Percentiles rank a stretch among this genome's conserved stretches.
Evolutionary conservation across 805 yeast species (phyloP).

Genomic region (Kluyveromyces aestuarii): DNA sequence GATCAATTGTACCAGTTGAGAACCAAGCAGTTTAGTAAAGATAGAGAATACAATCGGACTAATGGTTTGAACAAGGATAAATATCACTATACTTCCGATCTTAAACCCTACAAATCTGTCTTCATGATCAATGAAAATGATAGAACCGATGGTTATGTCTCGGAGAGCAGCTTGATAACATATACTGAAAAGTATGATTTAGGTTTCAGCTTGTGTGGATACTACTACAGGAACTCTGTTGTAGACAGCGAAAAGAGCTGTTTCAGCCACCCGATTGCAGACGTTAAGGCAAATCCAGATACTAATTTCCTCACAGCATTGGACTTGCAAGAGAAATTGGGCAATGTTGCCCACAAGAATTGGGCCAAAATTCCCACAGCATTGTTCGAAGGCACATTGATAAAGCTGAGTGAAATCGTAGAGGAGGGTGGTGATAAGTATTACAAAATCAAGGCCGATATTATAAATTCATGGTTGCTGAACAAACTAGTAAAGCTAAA

Average conservation of each 20-base stretch:
- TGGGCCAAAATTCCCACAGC: constrained; percentile 16
- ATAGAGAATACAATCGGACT: constrained; percentile 12
- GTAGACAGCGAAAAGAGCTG: neutral
- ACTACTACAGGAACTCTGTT: constrained; percentile 9
- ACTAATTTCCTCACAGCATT: constrained; percentile 22
- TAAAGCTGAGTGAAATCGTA: constrained; percentile 31
- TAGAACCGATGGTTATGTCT: constrained; percentile 16
- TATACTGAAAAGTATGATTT: constrained; percentile 16
- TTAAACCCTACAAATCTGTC: constrained; percentile 19
- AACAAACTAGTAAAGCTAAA: constrained; percentile 31
- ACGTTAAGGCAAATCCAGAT: constrained; percentile 1
- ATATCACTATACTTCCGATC: constrained; percentile 19
- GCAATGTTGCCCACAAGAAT: constrained; percentile 18
- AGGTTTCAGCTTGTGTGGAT: constrained; percentile 20
- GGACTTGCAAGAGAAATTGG: constrained; percentile 26
- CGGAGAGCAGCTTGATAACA: constrained; percentile 12
- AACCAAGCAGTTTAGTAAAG: constrained; percentile 19
- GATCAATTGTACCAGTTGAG: constrained; percentile 13
- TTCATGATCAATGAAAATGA: constrained; percentile 14
- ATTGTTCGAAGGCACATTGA: constrained; percentile 20
- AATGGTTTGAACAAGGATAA: constrained; percentile 17
- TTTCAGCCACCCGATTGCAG: neutral
- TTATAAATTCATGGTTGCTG: constrained; percentile 32
- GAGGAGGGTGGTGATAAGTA: constrained; percentile 38
- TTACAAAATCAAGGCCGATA: constrained; percentile 35